Evolutionary conservation across 2,329 filamentous ascomycete genomes (phyloP), one percentile per base, ranked within the genome.

Genomic region (Colletotrichum trifolii): DNA sequence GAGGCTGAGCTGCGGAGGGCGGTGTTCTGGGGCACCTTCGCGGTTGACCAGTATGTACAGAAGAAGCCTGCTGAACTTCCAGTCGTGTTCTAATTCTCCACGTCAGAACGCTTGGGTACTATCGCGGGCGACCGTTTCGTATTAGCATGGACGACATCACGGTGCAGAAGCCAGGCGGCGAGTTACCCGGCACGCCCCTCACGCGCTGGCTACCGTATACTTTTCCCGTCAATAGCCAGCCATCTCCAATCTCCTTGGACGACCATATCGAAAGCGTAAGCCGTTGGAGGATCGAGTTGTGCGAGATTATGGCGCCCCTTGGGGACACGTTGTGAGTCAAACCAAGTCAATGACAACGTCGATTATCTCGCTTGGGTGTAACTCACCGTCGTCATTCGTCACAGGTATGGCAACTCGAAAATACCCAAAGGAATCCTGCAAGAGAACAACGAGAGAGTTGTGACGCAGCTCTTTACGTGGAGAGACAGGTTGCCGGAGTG

Each of bases 11-110:
- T 73, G 39, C 70, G 74, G 5, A 68, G 69, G 12, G 66, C 67
- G 6, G 69, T 73, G 0, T 76, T 76, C 57, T 76, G 74, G 74
- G 73, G 70, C 11, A 71, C 71, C 8, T 76, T 72, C 53, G 68
- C 70, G 1, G 66, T 73, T 33, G 74, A 75, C 45, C 72, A 73
- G 72, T 74, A 61, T 53, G 71, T 64, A 5, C 39, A 15, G 3
- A 17, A 17, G 9, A 15, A 35, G 25, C 11, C 17, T 48, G 10
- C 25, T 4, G n/a, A 48, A 6, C 11, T 48, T 34, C 11, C 11
- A 34, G 8, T 17, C 8, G 36, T 9, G 10, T 7, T 7, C 4
- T 47, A 9, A n/a, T 7, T 8, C 17, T 43, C 4, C 33, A 9
- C 38, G 1, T 3, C 52, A 73, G 72, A 34, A 69, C 71, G 60